phyloP scores from a whole-genome alignment of 192 early-diverging fungal genomes.

The Entomortierella lignicola region DNA sequence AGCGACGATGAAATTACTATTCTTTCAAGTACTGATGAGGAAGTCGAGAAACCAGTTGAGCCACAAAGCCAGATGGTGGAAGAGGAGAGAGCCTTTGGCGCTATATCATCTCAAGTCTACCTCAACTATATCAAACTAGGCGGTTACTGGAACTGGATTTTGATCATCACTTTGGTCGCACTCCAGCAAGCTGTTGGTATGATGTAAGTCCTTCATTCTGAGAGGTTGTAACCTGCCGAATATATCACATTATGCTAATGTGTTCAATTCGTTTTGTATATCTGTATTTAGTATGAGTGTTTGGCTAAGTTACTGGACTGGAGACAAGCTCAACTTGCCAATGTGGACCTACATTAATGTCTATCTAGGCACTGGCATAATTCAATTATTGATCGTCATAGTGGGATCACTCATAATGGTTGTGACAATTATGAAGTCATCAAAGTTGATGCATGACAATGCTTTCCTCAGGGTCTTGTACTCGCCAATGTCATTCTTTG shows the following conservation, averaged over 20 bases:
- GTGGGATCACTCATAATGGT: conserved; percentile 31
- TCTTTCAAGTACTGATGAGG: conserved; percentile 12
- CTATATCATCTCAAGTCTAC: conserved; percentile 29
- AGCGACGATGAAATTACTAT: conserved; percentile 45
- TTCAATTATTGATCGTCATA: conserved; percentile 39
- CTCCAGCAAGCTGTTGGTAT: conserved; percentile 36
- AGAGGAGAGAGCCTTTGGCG: conserved; percentile 30
- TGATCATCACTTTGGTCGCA: conserved; percentile 18
- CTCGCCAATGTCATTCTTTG: conserved; percentile 72
- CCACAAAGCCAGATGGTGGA: conserved; percentile 25
- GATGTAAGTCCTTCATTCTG: too few relatives aligned
- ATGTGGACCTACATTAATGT: conserved; percentile 44
- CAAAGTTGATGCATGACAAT: conserved; percentile 64
- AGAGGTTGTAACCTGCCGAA: too few relatives aligned
- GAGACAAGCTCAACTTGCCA: conserved; percentile 19
- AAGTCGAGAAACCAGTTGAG: conserved; percentile 2
- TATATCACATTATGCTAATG: too few relatives aligned
- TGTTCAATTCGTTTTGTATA: background rate
- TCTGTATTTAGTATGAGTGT: conserved; percentile 33
- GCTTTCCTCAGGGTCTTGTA: conserved; percentile 76
- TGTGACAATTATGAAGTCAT: conserved; percentile 63
- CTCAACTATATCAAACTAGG: conserved; percentile 26
- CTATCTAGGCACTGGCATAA: conserved; percentile 33
- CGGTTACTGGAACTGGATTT: conserved; percentile 15
- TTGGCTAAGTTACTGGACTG: conserved; percentile 50